Evolutionary conservation across 139 green algal genomes (phyloP).

Genomic region (Tetraselmis chui): DNA sequence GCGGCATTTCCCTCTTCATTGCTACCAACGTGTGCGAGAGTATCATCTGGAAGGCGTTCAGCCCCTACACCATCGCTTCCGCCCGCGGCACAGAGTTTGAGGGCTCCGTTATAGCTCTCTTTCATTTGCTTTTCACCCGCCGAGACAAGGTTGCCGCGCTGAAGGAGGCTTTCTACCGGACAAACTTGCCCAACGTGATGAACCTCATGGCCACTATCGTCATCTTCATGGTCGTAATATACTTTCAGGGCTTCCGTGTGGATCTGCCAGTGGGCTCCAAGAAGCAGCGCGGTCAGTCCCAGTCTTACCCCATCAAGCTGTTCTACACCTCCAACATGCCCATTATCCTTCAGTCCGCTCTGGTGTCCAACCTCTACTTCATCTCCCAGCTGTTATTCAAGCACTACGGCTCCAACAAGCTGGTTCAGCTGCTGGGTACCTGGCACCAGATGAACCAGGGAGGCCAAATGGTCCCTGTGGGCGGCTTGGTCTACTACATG

Average conservation of each 20-base stretch:
- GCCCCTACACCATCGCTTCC: conserved; percentile 71
- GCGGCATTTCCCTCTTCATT: conserved; percentile 99
- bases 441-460: conserved; percentile 71
- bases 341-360: conserved; percentile 98
- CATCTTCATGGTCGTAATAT: conserved; percentile 97
- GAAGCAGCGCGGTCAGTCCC: conserved; percentile 70
- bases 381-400: conserved; percentile 99
- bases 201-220: conserved; percentile 93
- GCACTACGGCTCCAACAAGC: conserved; percentile 85
- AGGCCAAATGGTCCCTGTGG: conserved; percentile 75
- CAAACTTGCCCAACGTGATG: conserved; percentile 94
- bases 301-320: conserved; percentile 98
- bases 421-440: conserved; percentile 82
- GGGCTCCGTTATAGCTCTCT: conserved; percentile 93
- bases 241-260: conserved; percentile 98
- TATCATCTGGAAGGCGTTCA: conserved; percentile 99
- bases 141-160: conserved; percentile 84
- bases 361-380: conserved; percentile 99
- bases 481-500: conserved; percentile 98
- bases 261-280: conserved; percentile 95
- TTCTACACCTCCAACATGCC: conserved; percentile 99
- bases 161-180: conserved; percentile 98
- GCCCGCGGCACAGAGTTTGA: conserved; percentile 94
- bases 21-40: conserved; percentile 99
- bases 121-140: conserved; percentile 93